Base-by-base conservation (phyloP, 176 grass and related monocot genomes). In the Secale cereale region DNA sequence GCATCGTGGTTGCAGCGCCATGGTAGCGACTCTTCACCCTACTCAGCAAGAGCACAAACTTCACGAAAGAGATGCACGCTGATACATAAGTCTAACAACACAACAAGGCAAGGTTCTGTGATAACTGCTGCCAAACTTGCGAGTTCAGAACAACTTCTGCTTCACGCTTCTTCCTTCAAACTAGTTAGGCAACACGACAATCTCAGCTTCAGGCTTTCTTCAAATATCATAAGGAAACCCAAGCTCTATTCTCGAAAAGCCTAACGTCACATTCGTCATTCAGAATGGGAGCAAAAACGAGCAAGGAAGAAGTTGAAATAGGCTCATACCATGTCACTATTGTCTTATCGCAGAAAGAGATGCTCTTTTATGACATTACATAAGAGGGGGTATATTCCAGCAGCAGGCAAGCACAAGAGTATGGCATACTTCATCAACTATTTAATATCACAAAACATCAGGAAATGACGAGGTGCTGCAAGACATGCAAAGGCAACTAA, bases 371-470 rank as follows among this genome's bases (percentile, higher is more conserved):
- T 65, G 52, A 11, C 37, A 52, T 57, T 71, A 20, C 26, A 68
- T 15, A 56, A 65, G 52, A 25, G 9, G 22, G 12, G 59, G 14
- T 40, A 64, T 31, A 72, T 54, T 40, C 27, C 48, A 41, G 62
- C 19, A 20, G 35, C 70, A 26, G 15, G 68, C 19, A 77, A 32
- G 59, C 14, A 2, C 45, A 77, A 37, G 17, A 74, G 41, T 14
- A 77, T 31, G 23, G 76, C 20, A 0, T 60, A 76, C 25, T 52
- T 73, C 31, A 32, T 73, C 31, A 32, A 72, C 26, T 31, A 31
- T 20, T 23, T 66, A 79, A 56, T 20, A 76, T 43, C 60, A 87
- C 60, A 87, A 17, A 75, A 56, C 19, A 74, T 40, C 2, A 81
- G 35, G 71, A 19, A 81, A 59, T 13, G 20, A 65, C 56, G 43